Conservation (phyloP, 441 rosid species). For the Pelargonium fulgidum region DNA sequence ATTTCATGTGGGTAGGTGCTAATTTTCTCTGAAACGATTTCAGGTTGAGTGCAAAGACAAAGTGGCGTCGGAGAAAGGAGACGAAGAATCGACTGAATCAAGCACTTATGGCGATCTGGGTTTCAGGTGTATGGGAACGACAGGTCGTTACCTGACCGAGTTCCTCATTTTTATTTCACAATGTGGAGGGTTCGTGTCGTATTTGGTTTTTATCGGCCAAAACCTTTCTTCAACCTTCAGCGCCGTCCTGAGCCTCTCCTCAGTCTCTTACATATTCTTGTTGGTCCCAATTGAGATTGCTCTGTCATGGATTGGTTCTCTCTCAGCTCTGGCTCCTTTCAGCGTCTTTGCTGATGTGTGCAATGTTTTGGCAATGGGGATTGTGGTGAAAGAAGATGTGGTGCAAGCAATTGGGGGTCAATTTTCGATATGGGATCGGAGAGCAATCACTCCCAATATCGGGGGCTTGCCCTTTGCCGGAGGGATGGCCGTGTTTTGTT, state of each 20-base stretch:
- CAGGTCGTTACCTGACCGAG: conserved; percentile 72
- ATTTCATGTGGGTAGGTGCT: background rate
- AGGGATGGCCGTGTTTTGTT: conserved; percentile 90
- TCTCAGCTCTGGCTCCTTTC: conserved; percentile 70
- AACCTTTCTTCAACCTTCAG: conserved; percentile 56
- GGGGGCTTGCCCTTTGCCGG: conserved; percentile 79
- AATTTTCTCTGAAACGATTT: background rate
- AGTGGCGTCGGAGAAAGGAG: conserved; percentile 43
- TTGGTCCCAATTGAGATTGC: conserved; percentile 60
- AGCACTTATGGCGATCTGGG: conserved; percentile 86
- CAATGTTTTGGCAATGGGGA: conserved; percentile 61
- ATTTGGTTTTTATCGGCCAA: conserved; percentile 77
- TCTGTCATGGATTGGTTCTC: conserved; percentile 59
- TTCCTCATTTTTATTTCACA: conserved; percentile 58
- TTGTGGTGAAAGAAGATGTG: conserved; percentile 66
- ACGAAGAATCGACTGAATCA: conserved; percentile 31
- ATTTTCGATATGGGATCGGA: conserved; percentile 65
- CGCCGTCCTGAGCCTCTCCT: conserved; percentile 24
- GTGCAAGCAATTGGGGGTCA: conserved; percentile 47
- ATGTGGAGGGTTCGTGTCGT: conserved; percentile 83
- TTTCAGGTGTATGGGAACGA: conserved; percentile 47
- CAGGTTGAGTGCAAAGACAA: conserved; percentile 72
- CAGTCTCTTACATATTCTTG: conserved; percentile 49
- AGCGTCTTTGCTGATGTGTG: conserved; percentile 72
- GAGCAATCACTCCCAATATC: conserved; percentile 47